Base-by-base conservation (phyloP, 2,329 filamentous ascomycete species). In the Kalmusia sp. region DNA sequence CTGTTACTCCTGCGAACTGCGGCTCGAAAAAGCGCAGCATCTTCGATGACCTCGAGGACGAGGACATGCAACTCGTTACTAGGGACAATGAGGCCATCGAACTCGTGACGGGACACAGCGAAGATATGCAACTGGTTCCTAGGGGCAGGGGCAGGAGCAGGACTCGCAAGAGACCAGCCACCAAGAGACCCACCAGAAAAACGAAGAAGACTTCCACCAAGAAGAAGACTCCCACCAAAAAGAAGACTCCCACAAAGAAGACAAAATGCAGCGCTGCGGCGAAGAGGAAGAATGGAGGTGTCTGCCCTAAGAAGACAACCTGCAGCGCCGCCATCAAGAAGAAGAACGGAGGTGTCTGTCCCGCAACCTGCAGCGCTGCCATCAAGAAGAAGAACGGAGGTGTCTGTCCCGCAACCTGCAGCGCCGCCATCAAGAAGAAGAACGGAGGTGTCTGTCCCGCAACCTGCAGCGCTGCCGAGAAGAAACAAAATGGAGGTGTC, bases 381-480 rank as follows among this genome's bases (percentile, higher is more conserved):
- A n/a, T 22, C 12, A 44, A 44, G 28, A 44, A 44, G 40, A 30
- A 30, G 40, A 40, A 40, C 17, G 37, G 40, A 22, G 44, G 44
- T 9, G 27, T 25, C n/a, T 47, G 44, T n/a, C 44, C 44, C 6
- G 15, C 14, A 12, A 44, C 40, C 7, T 44, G 27, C 25, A 44
- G 22, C 15, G 40, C 40, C 9, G 40, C 40, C 11, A 3, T 28
- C 12, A 44, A 44, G 40, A 44, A 44, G 25, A 12, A 4, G 4
- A 44, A 44, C 17, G 40, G 27, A 9, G 40, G 40, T 21, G 27
- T 15, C 25, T 45, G 41, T 25, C 41, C 33, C 9, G 22, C n/a
- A 38, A 48, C 44, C 12, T 48, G 44, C 22, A 48, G 21, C 19
- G 44, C 44, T 38, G 33, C 33, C 31, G 8, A 48, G n/a, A 37